phyloP scores from a whole-genome alignment of 441 rosid genomes.

The Sinapis alba region DNA sequence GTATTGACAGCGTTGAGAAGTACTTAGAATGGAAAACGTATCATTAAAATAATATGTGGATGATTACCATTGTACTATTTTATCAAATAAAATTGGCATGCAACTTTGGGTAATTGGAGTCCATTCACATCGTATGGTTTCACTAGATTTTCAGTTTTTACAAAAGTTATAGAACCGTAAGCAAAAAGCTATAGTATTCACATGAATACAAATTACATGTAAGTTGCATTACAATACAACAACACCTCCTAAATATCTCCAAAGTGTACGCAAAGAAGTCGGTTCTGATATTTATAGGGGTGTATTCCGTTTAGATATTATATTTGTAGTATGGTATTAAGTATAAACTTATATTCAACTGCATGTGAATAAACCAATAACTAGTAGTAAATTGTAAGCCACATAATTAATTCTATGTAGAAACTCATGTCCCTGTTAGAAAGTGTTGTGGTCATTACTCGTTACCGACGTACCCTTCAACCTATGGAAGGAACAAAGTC shows the following conservation, averaged over 20 bases:
- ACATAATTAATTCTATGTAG: conserved; percentile 18
- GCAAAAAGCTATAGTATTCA: background rate
- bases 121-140: background rate
- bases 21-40: conserved; percentile 54
- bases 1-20: conserved; percentile 67
- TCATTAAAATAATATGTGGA: background rate
- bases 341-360: background rate
- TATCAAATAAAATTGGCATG: background rate
- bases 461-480: conserved; percentile 35
- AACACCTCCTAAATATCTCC: background rate
- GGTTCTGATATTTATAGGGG: conserved; percentile 22
- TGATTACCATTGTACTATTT: background rate
- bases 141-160: background rate
- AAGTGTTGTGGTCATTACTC: conserved; percentile 23
- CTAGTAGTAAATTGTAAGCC: conserved; percentile 24
- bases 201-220: background rate
- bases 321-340: background rate
- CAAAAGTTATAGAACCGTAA: background rate
- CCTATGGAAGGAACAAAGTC: background rate
- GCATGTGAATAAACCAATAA: background rate
- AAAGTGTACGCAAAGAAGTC: conserved; percentile 12
- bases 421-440: conserved; percentile 7
- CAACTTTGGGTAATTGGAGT: background rate
- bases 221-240: background rate
- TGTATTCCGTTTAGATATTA: background rate